Percentiles rank a stretch among this genome's conserved stretches.
Evolutionary conservation across 208 protist species (phyloP).

Genomic region (Angomonas desouzai): DNA sequence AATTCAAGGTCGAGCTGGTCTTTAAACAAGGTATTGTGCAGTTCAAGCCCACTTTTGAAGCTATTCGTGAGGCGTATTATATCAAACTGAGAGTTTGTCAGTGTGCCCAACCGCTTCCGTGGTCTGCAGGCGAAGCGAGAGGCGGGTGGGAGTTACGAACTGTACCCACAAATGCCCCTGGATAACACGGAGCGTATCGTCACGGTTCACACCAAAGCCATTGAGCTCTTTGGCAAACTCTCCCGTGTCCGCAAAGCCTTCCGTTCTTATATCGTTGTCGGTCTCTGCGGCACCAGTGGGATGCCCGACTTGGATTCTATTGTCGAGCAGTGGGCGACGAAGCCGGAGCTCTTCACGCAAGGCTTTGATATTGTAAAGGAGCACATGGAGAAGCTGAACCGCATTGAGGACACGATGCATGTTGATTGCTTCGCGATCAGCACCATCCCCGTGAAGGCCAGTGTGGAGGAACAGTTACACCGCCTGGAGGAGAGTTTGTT

Average conservation of each 20-base stretch:
- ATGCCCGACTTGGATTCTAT: conserved; percentile 87
- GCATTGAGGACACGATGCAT: conserved; percentile 87
- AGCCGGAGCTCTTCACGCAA: conserved; percentile 56
- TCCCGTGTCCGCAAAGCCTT: conserved; percentile 84
- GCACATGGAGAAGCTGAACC: conserved; percentile 73
- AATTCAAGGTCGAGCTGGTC: conserved; percentile 91
- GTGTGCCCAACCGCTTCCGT: conserved; percentile 90
- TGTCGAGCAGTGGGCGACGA: conserved; percentile 69
- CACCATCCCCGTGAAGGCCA: conserved; percentile 88
- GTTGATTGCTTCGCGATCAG: conserved; percentile 94
- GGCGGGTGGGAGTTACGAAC: conserved; percentile 58
- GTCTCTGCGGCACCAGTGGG: conserved; percentile 84
- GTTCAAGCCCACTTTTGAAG: conserved; percentile 94
- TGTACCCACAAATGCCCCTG: conserved; percentile 89
- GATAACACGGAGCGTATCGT: conserved; percentile 81
- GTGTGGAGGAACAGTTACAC: conserved; percentile 91
- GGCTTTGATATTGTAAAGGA: conserved; percentile 90
- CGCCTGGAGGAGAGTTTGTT: conserved; percentile 88
- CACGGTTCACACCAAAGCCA: conserved; percentile 89
- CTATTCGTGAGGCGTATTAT: conserved; percentile 94
- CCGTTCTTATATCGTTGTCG: conserved; percentile 79
- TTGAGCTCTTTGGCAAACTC: conserved; percentile 92
- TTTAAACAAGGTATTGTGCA: conserved; percentile 91
- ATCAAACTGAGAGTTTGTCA: conserved; percentile 93
- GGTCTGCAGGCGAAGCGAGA: conserved; percentile 86